Conservation (phyloP, 257 asterid species). For the Lycium barbarum region DNA sequence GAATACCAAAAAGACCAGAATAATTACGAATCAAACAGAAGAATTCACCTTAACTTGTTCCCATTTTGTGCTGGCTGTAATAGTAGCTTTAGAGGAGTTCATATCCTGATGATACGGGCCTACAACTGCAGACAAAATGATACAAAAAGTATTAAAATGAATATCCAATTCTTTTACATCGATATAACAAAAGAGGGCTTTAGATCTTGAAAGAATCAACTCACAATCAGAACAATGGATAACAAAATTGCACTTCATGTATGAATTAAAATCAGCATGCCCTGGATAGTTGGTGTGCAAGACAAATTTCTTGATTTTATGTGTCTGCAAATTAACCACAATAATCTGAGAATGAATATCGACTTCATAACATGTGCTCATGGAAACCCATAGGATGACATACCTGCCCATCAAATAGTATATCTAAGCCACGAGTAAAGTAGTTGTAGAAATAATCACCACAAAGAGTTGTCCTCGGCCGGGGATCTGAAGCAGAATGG, state of each 20-base stretch:
- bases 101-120: slow-evolving; percentile 56
- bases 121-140: slow-evolving; percentile 48
- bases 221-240: slow-evolving; percentile 58
- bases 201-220: slow-evolving; percentile 34
- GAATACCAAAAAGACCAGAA: neutral
- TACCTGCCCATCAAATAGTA: slow-evolving; percentile 86
- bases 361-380: neutral
- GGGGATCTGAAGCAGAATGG: slow-evolving; percentile 82
- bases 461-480: slow-evolving; percentile 74
- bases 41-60: slow-evolving; percentile 78
- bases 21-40: neutral
- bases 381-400: slow-evolving; percentile 3
- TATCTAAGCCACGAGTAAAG: slow-evolving; percentile 79
- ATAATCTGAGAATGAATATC: neutral
- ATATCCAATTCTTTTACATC: slow-evolving; percentile 10
- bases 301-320: slow-evolving; percentile 77
- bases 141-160: neutral
- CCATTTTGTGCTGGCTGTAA: slow-evolving; percentile 81
- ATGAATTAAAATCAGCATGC: slow-evolving; percentile 85
- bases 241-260: slow-evolving; percentile 84
- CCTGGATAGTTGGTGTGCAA: slow-evolving; percentile 94
- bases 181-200: slow-evolving; percentile 5
- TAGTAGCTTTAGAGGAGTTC: slow-evolving; percentile 47
- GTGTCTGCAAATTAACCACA: slow-evolving; percentile 58
- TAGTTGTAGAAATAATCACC: slow-evolving; percentile 84